Base-by-base conservation (phyloP, 345 rosid genomes). In the Schrenkiella parvula region DNA sequence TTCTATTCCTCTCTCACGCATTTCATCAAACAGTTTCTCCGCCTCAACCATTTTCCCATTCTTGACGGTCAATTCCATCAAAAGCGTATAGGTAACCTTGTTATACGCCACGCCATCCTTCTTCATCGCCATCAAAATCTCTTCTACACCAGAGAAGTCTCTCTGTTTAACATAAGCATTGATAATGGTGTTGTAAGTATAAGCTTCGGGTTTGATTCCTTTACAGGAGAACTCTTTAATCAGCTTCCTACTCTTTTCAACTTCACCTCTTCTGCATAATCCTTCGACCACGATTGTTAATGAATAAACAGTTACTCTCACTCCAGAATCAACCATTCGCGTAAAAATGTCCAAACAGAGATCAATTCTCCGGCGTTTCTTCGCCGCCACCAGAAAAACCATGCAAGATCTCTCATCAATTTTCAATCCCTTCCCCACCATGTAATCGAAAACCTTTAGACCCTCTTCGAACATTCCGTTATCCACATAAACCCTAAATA, bases 401-500 rank as follows among this genome's bases (percentile, higher is more conserved):
- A 87, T 86, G 73, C 96, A 93, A 2, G 96, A 86, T 79, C 93
- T 79, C 35, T 87, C 89, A 48, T 87, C 90, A 22, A 89, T 81
- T 56, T 67, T 74, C 13, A 90, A 38, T 18, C 88, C 83, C 15
- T 46, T 81, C 39, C 31, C 69, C 61, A 76, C 73, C 91, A 89
- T 84, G 79, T 78, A 82, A 74, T 80, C 82, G 29, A 90, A 93
- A 42, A 86, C 84, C 77, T n/a, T 54, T 12, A 71, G 10, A 70
- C 91, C 80, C 55, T 87, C 88, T 43, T 73, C 78, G 50, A 89
- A 89, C 89, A 83, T 79, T 37, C 70, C 78, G 63, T 81, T 73
- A 60, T 93, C 91, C 0, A 79, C 86, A 78, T 85, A 90, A 62
- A 89, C 88, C 83, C 91, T 83, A 68, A 93, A 84, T 64, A 82